Evolutionary conservation across 176 grass and related monocot genomes (phyloP).

Genomic region (Aegilops sharonensis): DNA sequence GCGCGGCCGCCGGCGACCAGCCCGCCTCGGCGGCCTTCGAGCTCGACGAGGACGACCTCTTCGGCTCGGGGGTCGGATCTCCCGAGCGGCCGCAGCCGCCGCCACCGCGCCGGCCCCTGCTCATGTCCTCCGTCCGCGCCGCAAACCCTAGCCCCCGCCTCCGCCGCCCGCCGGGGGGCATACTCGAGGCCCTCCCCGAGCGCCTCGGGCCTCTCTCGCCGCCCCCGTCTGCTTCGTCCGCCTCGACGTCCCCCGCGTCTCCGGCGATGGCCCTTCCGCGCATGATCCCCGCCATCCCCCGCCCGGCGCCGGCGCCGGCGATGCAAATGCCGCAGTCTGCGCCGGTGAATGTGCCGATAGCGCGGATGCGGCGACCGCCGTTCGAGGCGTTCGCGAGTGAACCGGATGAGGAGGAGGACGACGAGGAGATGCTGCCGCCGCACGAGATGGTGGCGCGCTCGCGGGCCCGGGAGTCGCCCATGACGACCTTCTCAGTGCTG

Average conservation of each 20-base stretch:
- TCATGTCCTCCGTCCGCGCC: conserved; percentile 23
- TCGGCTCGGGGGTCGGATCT: conserved; percentile 40
- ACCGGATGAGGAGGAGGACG: conserved; percentile 35
- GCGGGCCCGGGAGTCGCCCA: conserved; percentile 49
- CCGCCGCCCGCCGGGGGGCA: conserved; percentile 58
- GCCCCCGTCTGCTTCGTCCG: conserved; percentile 41
- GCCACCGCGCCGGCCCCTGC: conserved; percentile 16
- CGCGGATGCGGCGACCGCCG: conserved; percentile 29
- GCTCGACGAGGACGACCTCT: conserved; percentile 73
- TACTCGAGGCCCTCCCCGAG: conserved; percentile 55
- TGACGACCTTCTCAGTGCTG: conserved; percentile 75
- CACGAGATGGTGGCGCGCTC: conserved; percentile 72
- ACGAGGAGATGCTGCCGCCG: conserved; percentile 75
- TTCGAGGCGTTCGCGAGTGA: conserved; percentile 15
- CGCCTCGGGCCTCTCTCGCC: conserved; percentile 12
- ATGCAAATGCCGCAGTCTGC: conserved; percentile 52
- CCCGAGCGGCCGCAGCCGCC: conserved; percentile 38
- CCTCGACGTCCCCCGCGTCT: conserved; percentile 52
- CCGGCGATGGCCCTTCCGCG: conserved; percentile 46
- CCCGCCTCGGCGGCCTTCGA: conserved; percentile 49
- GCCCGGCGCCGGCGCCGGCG: conserved; percentile 29
- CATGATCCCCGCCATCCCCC: conserved; percentile 67
- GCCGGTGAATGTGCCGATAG: conserved; percentile 67
- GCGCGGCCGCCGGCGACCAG: conserved; percentile 26
- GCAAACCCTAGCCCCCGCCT: conserved; percentile 40